Evolutionary conservation across 345 rosid species (phyloP).

Genomic region (Mangifera indica): DNA sequence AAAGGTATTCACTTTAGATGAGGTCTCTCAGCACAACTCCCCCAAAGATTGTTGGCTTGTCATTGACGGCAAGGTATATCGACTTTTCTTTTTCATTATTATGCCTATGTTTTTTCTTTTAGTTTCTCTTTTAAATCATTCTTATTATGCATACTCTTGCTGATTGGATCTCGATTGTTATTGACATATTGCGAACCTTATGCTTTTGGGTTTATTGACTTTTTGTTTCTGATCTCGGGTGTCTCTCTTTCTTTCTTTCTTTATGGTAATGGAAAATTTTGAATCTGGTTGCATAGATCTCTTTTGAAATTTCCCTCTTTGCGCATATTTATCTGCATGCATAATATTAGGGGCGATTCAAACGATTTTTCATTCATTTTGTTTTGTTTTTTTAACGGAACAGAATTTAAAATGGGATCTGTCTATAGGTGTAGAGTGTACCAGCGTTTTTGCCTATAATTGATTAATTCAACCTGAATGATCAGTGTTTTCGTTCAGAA

Average conservation of each 20-base stretch:
- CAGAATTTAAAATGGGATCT: neutral
- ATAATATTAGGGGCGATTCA: neutral
- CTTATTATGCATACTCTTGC: neutral
- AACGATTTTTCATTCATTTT: neutral
- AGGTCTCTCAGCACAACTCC: conserved; percentile 72
- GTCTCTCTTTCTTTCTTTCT: neutral
- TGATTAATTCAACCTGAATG: neutral
- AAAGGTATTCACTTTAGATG: conserved; percentile 61
- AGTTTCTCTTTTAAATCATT: neutral
- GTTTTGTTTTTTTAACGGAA: neutral
- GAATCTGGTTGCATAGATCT: neutral
- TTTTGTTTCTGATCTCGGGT: neutral
- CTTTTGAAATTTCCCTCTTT: neutral
- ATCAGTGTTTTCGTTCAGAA: neutral
- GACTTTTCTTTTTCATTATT: too few relatives aligned
- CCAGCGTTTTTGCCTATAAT: neutral
- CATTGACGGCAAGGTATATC: conserved; percentile 75
- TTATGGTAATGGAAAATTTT: neutral
- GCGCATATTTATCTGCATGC: neutral
- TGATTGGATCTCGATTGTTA: neutral
- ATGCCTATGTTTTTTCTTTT: neutral
- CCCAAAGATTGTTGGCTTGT: conserved; percentile 82
- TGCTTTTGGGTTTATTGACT: neutral
- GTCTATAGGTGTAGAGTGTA: neutral
- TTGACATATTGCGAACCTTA: neutral